Evolutionary conservation across 176 grass and related monocot species (phyloP).

Genomic region (Carex scoparia): DNA sequence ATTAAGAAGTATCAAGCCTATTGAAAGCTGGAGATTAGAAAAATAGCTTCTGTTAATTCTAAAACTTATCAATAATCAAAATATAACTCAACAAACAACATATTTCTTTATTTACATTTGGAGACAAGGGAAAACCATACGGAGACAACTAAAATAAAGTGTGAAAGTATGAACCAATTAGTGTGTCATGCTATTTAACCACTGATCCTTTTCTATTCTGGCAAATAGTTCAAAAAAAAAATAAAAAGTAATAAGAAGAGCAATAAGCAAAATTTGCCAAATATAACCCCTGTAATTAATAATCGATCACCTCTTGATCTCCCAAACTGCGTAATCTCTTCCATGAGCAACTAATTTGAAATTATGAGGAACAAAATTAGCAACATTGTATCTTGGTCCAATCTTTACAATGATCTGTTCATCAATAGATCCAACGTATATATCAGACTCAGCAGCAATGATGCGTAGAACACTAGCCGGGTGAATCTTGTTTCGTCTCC

Average conservation of each 20-base stretch:
- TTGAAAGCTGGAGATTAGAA: no score
- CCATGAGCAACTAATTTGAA: conserved; percentile 41
- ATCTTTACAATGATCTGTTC: conserved; percentile 54
- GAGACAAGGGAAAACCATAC: no score
- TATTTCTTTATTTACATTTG: no score
- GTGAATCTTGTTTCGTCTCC: conserved; percentile 40
- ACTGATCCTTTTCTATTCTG: not conserved
- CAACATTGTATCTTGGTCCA: conserved; percentile 34
- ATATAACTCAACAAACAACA: no score
- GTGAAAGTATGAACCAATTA: no score
- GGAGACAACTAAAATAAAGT: no score
- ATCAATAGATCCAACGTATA: conserved; percentile 64
- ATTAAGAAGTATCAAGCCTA: no score
- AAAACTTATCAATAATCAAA: no score
- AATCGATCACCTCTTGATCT: conserved; percentile 23
- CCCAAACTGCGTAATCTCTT: conserved; percentile 53
- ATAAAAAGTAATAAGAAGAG: not conserved
- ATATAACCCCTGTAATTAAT: not conserved
- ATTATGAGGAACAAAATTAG: conserved; percentile 38
- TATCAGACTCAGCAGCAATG: conserved; percentile 51
- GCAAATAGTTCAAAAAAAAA: not conserved
- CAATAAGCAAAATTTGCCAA: not conserved
- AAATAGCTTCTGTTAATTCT: no score
- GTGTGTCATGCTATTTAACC: no score
- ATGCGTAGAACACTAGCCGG: conserved; percentile 44